A percentile compares a stretch with the other conserved stretches of the same genome.
These are phyloP conservation scores for Talaromyces sp. DNA, from an alignment of 2,329 filamentous ascomycete genomes.

Conservation along the genomic window DNA sequence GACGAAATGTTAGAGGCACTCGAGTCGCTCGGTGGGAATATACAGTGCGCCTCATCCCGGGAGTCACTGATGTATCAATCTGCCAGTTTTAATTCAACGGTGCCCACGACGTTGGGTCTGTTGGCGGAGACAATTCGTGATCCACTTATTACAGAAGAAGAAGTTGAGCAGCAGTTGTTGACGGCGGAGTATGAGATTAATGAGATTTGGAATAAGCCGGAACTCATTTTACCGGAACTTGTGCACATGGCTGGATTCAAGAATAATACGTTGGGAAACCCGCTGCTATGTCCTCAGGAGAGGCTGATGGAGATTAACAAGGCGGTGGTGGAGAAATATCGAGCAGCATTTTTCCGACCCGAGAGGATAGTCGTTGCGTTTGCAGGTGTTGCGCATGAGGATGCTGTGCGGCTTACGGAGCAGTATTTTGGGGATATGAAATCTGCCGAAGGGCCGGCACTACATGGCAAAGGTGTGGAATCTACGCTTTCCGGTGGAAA, in stretches of 20 bases:
- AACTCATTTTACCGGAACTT: constrained; percentile 90
- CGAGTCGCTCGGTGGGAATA: constrained; percentile 87
- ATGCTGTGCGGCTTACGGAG: constrained; percentile 75
- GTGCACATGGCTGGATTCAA: constrained; percentile 95
- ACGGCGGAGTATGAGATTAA: constrained; percentile 94
- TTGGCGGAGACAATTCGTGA: constrained; percentile 92
- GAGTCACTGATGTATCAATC: constrained; percentile 99
- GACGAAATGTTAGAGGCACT: constrained; percentile 86
- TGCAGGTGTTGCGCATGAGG: constrained; percentile 78
- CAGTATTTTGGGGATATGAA: constrained; percentile 92
- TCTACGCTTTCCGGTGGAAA: constrained; percentile 40
- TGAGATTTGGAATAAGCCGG: constrained; percentile 97
- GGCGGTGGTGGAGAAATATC: constrained; percentile 71
- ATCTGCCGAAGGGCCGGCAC: constrained; percentile 46
- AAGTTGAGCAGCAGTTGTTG: constrained; percentile 80
- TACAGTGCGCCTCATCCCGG: constrained; percentile 91
- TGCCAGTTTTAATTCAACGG: constrained; percentile 91
- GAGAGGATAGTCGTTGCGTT: constrained; percentile 94
- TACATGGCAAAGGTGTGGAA: constrained; percentile 59
- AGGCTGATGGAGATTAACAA: constrained; percentile 71
- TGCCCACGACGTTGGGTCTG: constrained; percentile 75
- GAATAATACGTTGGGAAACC: constrained; percentile 93
- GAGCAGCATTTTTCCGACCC: constrained; percentile 78
- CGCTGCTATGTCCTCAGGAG: constrained; percentile 84
- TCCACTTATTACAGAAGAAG: constrained; percentile 77